Evolutionary conservation across 371 early-diverging fungal species (phyloP), one percentile per base, ranked within the genome.

Genomic region (Actinomucor elegans): DNA sequence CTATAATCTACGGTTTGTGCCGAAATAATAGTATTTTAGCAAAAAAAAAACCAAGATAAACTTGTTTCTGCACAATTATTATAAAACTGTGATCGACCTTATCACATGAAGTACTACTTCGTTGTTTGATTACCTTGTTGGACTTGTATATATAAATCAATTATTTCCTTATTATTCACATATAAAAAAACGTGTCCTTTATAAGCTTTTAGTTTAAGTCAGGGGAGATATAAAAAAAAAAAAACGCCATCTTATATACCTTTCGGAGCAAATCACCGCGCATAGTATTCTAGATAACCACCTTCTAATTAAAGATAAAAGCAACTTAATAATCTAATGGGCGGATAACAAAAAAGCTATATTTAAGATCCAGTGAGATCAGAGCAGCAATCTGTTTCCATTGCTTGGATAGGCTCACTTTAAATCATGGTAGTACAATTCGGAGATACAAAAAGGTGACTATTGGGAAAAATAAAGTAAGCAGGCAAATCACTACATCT

Each of bases 391-490:
- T 48, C 23, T 18, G 26, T 42, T 51, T 32, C 18, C 23, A 17
- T 48, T 31, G 43, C 29, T 49, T 43, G 34, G 44, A 44, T 49
- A 57, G 42, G 49, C 57, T 49, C 41, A 10, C 37, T 26, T 41
- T 27, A 38, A 10, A 12, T 34, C 8, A 44, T 57, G 28, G 43
- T 34, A 57, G 15, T 12, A 17, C 20, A 17, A 51, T 18, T 28
- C 51, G 41, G 51, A 51, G 51, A 52, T 18, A 31, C 2, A 26
- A 9, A 26, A 41, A 31, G 17, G 57, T 57, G 57, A 57, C 57
- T 57, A 42, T 43, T 57, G 57, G 57, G 57, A 57, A 57, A 50
- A 50, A 50, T n/a, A n/a, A n/a, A n/a, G n/a, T n/a, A 35, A 37
- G 24, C 21, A n/a, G 41, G 12, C 26, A 41, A 41, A 41, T 14